Conservation (phyloP, 2,329 filamentous ascomycete genomes). For the Penicillium sp. region DNA sequence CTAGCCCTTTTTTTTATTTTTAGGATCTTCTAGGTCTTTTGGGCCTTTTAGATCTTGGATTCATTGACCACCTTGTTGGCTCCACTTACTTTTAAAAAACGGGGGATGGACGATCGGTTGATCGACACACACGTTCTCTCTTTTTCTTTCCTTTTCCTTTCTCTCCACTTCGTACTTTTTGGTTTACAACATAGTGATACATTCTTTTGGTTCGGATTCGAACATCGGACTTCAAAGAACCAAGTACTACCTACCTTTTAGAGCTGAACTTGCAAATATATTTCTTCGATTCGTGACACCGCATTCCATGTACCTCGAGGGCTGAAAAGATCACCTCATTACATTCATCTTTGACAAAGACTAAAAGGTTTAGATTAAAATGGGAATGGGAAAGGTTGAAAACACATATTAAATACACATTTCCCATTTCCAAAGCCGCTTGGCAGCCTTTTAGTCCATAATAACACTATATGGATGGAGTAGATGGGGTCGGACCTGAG, state of each 20-base stretch:
- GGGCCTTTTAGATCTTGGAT: background rate
- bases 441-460: background rate
- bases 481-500: background rate
- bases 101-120: constrained; percentile 6
- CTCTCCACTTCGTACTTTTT: background rate
- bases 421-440: background rate
- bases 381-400: too few relatives aligned
- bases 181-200: constrained; percentile 3
- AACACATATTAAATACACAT: background rate
- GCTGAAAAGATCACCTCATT: background rate
- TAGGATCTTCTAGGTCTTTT: background rate
- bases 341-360: background rate
- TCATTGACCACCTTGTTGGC: background rate
- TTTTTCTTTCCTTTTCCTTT: background rate
- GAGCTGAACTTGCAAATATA: background rate
- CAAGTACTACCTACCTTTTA: background rate
- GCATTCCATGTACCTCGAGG: constrained; percentile 7
- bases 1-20: background rate
- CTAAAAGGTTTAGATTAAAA: background rate
- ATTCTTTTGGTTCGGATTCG: constrained; percentile 12
- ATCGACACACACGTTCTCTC: constrained; percentile 5
- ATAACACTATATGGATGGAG: background rate
- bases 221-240: constrained; percentile 8
- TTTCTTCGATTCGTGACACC: constrained; percentile 2
- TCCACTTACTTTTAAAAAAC: constrained; percentile 3